phyloP scores from a whole-genome alignment of 192 early-diverging fungal genomes.

The Lunasporangiospora selenospora region DNA sequence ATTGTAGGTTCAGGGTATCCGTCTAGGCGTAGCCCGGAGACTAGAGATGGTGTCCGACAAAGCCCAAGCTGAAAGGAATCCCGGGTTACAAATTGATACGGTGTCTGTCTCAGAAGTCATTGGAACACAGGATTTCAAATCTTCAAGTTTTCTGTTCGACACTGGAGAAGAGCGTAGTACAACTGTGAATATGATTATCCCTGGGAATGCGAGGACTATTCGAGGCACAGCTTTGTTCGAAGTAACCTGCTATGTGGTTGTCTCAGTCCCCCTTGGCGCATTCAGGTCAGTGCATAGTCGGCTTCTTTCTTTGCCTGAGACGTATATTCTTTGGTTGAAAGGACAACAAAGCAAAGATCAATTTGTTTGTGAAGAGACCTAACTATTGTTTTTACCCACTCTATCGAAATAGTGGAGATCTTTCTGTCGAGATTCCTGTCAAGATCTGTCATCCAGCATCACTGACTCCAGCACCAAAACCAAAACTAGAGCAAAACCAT shows the following conservation, averaged over 20 bases:
- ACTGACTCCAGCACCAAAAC: conserved; percentile 50
- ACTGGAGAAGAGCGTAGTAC: conserved; percentile 61
- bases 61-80: conserved; percentile 41
- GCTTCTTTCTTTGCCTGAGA: not conserved
- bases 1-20: conserved; percentile 65
- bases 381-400: not conserved
- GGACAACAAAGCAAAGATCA: not conserved
- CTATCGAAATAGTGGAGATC: conserved; percentile 63
- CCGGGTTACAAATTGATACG: conserved; percentile 53
- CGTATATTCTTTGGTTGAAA: not conserved
- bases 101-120: conserved; percentile 50
- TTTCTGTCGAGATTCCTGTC: conserved; percentile 60
- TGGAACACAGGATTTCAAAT: conserved; percentile 56
- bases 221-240: conserved; percentile 62
- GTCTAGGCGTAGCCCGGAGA: conserved; percentile 50
- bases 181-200: conserved; percentile 61
- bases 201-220: conserved; percentile 60
- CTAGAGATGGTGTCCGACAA: conserved; percentile 60
- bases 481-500: conserved; percentile 44
- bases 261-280: conserved; percentile 51
- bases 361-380: not conserved
- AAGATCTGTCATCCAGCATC: conserved; percentile 64
- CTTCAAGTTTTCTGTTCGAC: conserved; percentile 64
- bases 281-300: conserved; percentile 39
- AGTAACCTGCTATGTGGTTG: conserved; percentile 55